A percentile compares a stretch with the other conserved stretches of the same genome.
Evolutionary conservation across 1,284 basidiomycete genomes (phyloP).

Genomic region (Pisolithus thermaeus): DNA sequence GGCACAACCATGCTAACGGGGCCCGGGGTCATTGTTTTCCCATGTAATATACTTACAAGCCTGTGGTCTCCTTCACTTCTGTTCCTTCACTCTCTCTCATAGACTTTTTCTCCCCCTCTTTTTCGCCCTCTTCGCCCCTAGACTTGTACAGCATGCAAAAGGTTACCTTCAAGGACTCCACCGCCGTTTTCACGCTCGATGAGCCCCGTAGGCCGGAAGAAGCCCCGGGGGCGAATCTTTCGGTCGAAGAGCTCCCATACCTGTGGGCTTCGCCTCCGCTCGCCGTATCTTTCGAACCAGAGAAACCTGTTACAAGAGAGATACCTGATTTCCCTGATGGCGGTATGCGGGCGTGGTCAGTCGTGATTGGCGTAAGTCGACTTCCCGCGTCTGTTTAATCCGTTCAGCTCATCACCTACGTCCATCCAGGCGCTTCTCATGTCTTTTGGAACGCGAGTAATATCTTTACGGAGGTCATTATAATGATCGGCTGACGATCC

Average conservation of each 20-base stretch:
- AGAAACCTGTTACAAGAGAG: constrained; percentile 1
- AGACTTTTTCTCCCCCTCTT: neutral
- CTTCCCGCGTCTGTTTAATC: neutral
- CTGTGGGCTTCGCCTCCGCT: neutral
- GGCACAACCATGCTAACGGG: too few relatives aligned
- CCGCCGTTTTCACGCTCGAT: neutral
- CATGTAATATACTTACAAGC: neutral
- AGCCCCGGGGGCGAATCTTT: neutral
- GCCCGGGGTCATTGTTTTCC: too few relatives aligned
- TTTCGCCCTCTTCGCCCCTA: neutral
- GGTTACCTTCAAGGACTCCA: neutral
- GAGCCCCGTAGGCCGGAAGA: neutral
- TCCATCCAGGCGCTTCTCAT: constrained; percentile 1
- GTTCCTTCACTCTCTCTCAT: neutral
- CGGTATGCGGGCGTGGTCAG: constrained; percentile 41
- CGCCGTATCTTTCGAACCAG: constrained; percentile 1
- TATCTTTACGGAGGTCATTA: constrained; percentile 2
- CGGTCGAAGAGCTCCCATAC: constrained; percentile 1
- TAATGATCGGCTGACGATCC: neutral
- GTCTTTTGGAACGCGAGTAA: constrained; percentile 7
- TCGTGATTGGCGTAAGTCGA: constrained; percentile 36
- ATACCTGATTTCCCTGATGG: constrained; percentile 37
- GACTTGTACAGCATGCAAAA: neutral
- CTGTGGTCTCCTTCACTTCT: neutral
- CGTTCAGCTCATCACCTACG: neutral